Conservation (phyloP, 495 filamentous ascomycete genomes). For the Gamarada debralockiae region DNA sequence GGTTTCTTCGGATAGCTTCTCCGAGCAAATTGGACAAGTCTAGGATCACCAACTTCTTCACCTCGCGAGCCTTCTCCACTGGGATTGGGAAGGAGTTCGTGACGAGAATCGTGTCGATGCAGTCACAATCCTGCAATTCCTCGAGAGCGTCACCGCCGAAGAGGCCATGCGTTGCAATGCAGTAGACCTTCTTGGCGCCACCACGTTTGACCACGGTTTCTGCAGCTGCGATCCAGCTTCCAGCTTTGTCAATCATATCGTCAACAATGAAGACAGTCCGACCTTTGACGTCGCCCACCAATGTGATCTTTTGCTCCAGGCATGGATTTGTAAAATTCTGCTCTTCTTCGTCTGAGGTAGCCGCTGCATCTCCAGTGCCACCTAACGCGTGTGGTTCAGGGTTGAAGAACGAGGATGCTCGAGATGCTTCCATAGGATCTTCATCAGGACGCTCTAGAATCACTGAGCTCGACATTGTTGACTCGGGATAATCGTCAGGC, state of each 20-base stretch:
- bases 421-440: constrained; percentile 54
- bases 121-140: constrained; percentile 86
- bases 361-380: constrained; percentile 74
- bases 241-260: constrained; percentile 98
- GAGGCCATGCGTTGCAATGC: constrained; percentile 93
- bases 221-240: constrained; percentile 97
- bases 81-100: constrained; percentile 95
- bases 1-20: constrained; percentile 92
- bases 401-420: constrained; percentile 51
- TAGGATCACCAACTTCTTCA: constrained; percentile 83
- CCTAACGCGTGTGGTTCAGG: constrained; percentile 65
- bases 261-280: constrained; percentile 90
- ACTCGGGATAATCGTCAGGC: constrained; percentile 84
- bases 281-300: constrained; percentile 88
- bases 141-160: constrained; percentile 87
- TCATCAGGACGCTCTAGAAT: constrained; percentile 41
- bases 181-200: constrained; percentile 89
- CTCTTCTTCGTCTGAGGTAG: constrained; percentile 85
- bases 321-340: constrained; percentile 67
- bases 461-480: constrained; percentile 56
- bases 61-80: constrained; percentile 59
- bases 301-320: constrained; percentile 88
- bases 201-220: constrained; percentile 95
- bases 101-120: constrained; percentile 90
- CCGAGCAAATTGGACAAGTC: constrained; percentile 83